Evolutionary conservation across 192 early-diverging fungal species (phyloP), one percentile per base, ranked within the genome.

Genomic region (Borealophlyctis nickersoniae): DNA sequence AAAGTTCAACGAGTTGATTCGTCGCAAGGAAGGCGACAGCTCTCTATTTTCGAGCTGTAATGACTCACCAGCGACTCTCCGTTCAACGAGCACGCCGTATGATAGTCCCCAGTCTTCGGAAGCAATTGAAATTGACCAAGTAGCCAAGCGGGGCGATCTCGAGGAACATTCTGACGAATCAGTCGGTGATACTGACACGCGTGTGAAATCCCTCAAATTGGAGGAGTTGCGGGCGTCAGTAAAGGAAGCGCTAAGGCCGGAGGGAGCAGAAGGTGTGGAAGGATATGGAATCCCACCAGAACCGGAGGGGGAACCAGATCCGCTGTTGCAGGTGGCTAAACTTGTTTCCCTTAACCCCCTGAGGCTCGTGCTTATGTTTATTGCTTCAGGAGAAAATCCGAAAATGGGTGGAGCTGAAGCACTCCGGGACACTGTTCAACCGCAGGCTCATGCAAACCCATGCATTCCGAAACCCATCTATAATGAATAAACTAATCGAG

Each of bases 401-500:
- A 34, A 87, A 90, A 51, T 95, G 88, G 79, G 73, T 86, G 28
- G 61, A 76, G 22, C 74, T 95, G 32, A 83, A 81, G 60, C 63
- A 62, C 28, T 75, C 81, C 28, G 93, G 93, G 0, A 87, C 87
- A 3, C 78, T 77, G 52, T 91, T 95, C 66, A 98, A 98, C 71
- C 85, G 88, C 34, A 79, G 86, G 23, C 76, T 98, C 33, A 81
- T 81, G 71, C 76, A 83, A 23, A 95, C 89, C 72, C 94, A 93
- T 71, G 83, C 89, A 9, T 95, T 94, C 74, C 81, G 90, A 13
- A 98, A 98, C 66, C 95, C 95, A 14, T 83, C 88, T 35, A 95
- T 98, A 56, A 93, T 92, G 78, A 77, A 80, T 36, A 89, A 92
- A 72, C 75, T 95, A 26, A 90, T 98, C 4, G 88, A 91, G 32